A percentile compares a stretch with the other conserved stretches of the same genome.
phyloP scores from a whole-genome alignment of 1,284 basidiomycete genomes.

The Pseudozyma tsukubaensis region DNA sequence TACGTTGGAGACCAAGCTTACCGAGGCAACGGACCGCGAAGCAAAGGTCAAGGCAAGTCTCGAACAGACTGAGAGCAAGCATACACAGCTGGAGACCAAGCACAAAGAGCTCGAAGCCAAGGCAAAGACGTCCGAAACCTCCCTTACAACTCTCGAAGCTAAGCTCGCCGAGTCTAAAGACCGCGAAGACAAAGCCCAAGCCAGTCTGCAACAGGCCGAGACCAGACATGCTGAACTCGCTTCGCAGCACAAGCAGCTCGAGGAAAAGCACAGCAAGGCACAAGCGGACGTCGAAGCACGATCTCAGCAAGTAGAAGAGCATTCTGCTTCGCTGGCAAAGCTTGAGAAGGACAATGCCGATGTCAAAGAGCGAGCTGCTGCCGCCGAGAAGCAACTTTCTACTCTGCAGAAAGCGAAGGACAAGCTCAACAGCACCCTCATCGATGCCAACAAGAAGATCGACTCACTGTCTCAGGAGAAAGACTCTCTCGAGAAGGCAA shows the following conservation, averaged over 20 bases:
- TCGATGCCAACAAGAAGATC: conserved; percentile 28
- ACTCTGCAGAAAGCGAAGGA: conserved; percentile 34
- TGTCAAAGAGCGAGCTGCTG: conserved; percentile 16
- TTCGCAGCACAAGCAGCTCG: conserved; percentile 13
- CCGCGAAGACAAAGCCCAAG: conserved; percentile 22
- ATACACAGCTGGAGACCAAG: not conserved
- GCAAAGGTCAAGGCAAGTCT: conserved; percentile 18
- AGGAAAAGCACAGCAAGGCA: conserved; percentile 25
- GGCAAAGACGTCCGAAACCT: not conserved
- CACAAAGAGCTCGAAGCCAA: not conserved
- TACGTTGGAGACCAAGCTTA: conserved; percentile 13
- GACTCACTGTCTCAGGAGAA: conserved; percentile 33
- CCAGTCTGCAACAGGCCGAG: conserved; percentile 18
- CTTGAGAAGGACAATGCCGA: conserved; percentile 21
- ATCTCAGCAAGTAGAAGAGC: conserved; percentile 20
- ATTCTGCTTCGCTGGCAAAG: conserved; percentile 16
- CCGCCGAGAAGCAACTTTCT: conserved; percentile 31
- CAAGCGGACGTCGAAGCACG: conserved; percentile 18
- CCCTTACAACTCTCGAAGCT: not conserved
- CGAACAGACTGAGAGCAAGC: conserved; percentile 14
- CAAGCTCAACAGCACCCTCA: conserved; percentile 23
- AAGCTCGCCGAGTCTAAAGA: conserved; percentile 25
- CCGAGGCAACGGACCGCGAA: conserved; percentile 23
- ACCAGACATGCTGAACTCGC: conserved; percentile 4
- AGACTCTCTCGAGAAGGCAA: conserved; percentile 19